Percentiles rank a stretch among this genome's conserved stretches.
phyloP scores from a whole-genome alignment of 164 flowering plant genomes.

The Cinnamomum chago region DNA sequence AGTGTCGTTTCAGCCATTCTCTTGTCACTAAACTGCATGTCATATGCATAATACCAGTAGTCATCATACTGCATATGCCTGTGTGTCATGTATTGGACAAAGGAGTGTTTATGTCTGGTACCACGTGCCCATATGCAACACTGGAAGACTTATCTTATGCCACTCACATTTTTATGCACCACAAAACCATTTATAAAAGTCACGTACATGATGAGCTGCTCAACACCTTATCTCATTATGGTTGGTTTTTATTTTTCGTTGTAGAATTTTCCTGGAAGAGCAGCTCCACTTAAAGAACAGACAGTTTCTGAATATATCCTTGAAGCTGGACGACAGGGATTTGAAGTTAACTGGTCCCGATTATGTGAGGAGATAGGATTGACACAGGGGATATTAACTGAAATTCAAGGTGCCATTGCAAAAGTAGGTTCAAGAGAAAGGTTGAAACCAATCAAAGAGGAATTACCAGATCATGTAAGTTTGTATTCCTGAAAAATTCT shows the following conservation, averaged over 20 bases:
- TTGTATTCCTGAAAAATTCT: neutral
- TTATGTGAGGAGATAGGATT: conserved; percentile 39
- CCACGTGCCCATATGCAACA: no score
- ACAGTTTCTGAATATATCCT: conserved; percentile 47
- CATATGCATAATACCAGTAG: neutral
- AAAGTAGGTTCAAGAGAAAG: conserved; percentile 54
- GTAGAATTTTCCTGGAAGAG: conserved; percentile 52
- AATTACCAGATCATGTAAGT: conserved; percentile 55
- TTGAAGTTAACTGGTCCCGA: conserved; percentile 43
- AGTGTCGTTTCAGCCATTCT: neutral
- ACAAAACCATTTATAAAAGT: no score
- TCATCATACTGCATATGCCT: neutral
- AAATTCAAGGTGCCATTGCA: conserved; percentile 33
- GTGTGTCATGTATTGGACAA: neutral
- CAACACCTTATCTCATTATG: no score
- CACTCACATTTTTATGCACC: no score
- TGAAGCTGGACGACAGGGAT: conserved; percentile 56
- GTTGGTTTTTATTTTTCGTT: conserved; percentile 3
- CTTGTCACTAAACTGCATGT: neutral
- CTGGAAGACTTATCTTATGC: no score
- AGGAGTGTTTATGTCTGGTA: no score
- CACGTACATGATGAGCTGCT: no score
- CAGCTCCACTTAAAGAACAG: conserved; percentile 54
- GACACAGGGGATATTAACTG: conserved; percentile 21
- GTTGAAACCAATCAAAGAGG: conserved; percentile 54